phyloP scores from a whole-genome alignment of 495 filamentous ascomycete genomes.

The Barbatosphaeria neglecta region DNA sequence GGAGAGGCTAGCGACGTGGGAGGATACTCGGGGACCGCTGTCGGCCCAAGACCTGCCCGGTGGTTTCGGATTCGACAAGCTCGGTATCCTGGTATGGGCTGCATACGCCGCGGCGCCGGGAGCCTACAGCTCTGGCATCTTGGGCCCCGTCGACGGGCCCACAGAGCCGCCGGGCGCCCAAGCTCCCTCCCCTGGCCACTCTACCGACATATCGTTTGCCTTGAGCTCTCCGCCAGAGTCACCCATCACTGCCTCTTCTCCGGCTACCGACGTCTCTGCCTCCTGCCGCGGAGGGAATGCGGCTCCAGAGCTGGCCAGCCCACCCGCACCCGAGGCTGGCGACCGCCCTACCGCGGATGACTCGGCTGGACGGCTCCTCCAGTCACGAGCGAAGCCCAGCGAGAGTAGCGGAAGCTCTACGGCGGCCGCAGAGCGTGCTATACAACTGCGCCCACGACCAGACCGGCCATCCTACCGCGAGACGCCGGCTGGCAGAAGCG shows the following conservation, averaged over 20 bases:
- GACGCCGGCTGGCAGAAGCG: too few species aligned
- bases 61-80: background rate
- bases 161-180: background rate
- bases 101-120: too few species aligned
- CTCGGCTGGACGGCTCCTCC: background rate
- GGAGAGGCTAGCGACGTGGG: background rate
- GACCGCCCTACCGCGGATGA: background rate
- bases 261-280: background rate
- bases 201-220: background rate
- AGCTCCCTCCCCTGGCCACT: background rate
- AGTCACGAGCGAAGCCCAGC: background rate
- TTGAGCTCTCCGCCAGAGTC: background rate
- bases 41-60: background rate
- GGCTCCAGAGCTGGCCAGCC: background rate
- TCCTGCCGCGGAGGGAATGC: background rate
- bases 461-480: too few species aligned
- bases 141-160: background rate
- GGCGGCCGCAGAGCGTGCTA: background rate
- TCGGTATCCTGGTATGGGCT: background rate
- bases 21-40: background rate
- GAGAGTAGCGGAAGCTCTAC: too few species aligned
- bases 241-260: background rate
- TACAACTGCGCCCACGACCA: background rate
- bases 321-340: too few species aligned
- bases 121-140: background rate